These are phyloP conservation scores for Fraxinus anomala DNA, from an alignment of 257 asterid species.

Conservation along the genomic window DNA sequence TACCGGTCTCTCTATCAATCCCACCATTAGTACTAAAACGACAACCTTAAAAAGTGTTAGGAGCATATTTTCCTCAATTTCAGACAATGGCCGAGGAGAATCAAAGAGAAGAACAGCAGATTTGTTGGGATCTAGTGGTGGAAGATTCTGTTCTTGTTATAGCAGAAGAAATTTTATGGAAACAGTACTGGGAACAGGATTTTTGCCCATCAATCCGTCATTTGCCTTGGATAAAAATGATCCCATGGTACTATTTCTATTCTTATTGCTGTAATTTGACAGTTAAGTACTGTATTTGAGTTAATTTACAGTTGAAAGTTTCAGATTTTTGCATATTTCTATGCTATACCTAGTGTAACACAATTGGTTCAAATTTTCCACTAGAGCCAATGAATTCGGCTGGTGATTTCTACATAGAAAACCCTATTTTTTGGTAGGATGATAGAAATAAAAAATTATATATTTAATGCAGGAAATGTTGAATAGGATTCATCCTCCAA, in stretches of 20 bases:
- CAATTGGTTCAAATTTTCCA: background rate
- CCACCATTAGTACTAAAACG: slow-evolving; percentile 10
- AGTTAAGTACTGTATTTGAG: background rate
- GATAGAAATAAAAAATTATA: background rate
- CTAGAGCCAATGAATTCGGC: background rate
- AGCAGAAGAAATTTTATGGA: slow-evolving; percentile 58
- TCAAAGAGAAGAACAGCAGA: slow-evolving; percentile 28
- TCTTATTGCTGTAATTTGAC: background rate
- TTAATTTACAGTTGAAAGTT: background rate
- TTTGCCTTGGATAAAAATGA: slow-evolving; percentile 44
- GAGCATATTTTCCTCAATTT: slow-evolving; percentile 12
- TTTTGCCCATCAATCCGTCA: slow-evolving; percentile 49
- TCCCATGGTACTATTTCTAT: slow-evolving; percentile 42
- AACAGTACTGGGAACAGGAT: slow-evolving; percentile 42
- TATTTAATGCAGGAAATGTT: slow-evolving; percentile 52
- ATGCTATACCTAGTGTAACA: background rate
- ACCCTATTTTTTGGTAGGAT: background rate
- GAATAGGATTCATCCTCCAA: slow-evolving; percentile 73
- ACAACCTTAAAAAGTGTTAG: slow-evolving; percentile 24
- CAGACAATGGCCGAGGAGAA: slow-evolving; percentile 22
- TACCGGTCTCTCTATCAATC: slow-evolving; percentile 26
- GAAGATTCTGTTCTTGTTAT: slow-evolving; percentile 50
- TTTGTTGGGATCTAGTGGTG: slow-evolving; percentile 24
- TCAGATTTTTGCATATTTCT: slow-evolving; percentile 5
- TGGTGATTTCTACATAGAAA: slow-evolving; percentile 1